Base-by-base conservation (phyloP, 208 protist genomes). In the Acanthamoeba sp. region DNA sequence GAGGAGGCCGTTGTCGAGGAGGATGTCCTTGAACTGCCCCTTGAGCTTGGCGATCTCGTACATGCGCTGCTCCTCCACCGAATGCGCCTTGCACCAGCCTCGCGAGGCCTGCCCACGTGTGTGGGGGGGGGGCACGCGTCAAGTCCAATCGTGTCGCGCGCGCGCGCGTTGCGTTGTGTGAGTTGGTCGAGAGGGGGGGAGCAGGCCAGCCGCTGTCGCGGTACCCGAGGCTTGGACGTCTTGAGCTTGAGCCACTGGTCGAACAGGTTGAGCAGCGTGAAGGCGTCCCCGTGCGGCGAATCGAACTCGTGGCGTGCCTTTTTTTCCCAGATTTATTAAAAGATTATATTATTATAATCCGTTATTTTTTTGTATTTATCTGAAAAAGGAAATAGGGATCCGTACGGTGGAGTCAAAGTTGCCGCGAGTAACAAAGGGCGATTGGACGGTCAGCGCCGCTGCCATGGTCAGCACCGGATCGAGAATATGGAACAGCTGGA, bases 41-140 rank as follows among this genome's bases (percentile, higher is more conserved):
- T 89, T 85, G 42, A 85, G 57, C 50, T 94, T 94, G 7, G 78
- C 34, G 22, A 95, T 87, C 45, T 95, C 95, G 85, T 95, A 95
- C 64, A 95, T 45, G n/a, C 95, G 66, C 50, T 95, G 95, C 57
- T 95, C 94, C 42, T 95, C 95, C 20, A 95, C 29, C 9, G 50
- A 42, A 34, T 94, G 55, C 22, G n/a, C 16, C 32, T 42, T n/a
- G 62, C 95, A 95, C 95, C 95, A 95, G 32, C 45, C 24, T 2
- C 87, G 55, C 27, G 95, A 93, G 6, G 76, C 5, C 40, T 95
- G 6, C 24, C 36, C 0, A 2, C 5, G 45, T 3, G 14, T 87
- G 10, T 6, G 50, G 22, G 0, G n/a, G 14, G 12, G 45, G 12
- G 88, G n/a, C n/a, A 80, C 1, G 45, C 34, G n/a, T 22, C 12